Evolutionary conservation across 345 rosid genomes (phyloP), one percentile per base, ranked within the genome.

Genomic region (Ceriops decandra): DNA sequence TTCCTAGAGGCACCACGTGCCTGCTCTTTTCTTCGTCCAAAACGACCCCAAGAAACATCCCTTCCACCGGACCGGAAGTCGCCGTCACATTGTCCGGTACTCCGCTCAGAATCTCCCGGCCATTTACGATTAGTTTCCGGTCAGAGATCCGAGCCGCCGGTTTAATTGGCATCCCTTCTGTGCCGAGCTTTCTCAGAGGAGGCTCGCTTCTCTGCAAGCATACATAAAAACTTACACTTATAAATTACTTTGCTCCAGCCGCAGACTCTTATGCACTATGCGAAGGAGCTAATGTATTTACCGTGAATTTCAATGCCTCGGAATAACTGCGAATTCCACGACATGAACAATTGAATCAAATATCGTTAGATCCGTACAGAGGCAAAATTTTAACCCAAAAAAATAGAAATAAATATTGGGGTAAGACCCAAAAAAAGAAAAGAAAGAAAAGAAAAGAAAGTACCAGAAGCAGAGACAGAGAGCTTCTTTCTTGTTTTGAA

Each of bases 11-110:
- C 8, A 88, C 68, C 80, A 90, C 84, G 24, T 90, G 97, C 51
- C 88, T 59, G 71, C 91, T 89, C 2, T 78, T 83, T 21, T 85
- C 90, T 56, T 68, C 83, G 24, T 86, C 83, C 62, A 93, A 85
- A 66, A 75, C 78, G 5, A 91, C 91, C 19, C 98, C 98, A 49
- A 90, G 31, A 64, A 93, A 93, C n/a, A 89, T 74, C 6, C 97
- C 97, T 27, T 87, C 92, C 0, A 81, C 90, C 49, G 88, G 84
- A 24, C 91, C 91, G 5, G 97, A 81, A 6, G 96, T 86, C 28
- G 87, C 72, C 33, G 89, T 77, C 72, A 93, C 87, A 73, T 89
- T 90, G 28, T 90, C 91, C 11, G 96, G 89, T 6, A 93, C 82
- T 62, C 90, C 96, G 52, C 78, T 78, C 13, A 90, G 63, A 57